These are phyloP conservation scores for Aspergillus flavus DNA, from an alignment of 2,329 filamentous ascomycete species.

Conservation along the genomic window DNA sequence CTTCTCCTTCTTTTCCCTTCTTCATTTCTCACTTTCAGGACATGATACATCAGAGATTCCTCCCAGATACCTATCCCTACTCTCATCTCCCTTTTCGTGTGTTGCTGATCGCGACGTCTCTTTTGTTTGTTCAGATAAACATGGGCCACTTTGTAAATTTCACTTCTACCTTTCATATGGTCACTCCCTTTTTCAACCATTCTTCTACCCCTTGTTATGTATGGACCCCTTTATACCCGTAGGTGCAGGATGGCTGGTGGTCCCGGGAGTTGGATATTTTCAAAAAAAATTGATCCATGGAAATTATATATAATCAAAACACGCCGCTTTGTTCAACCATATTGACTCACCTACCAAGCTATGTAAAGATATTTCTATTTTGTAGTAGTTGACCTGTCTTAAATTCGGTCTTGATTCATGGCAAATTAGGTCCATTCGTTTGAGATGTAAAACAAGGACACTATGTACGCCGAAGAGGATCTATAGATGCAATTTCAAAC, in stretches of 20 bases:
- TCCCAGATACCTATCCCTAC: conserved; percentile 11
- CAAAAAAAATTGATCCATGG: neutral
- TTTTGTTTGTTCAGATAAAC: conserved; percentile 9
- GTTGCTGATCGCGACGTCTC: conserved; percentile 7
- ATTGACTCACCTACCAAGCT: neutral
- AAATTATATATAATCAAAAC: conserved; percentile 4
- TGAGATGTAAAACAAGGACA: neutral
- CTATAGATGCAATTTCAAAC: neutral
- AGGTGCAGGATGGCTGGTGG: conserved; percentile 7
- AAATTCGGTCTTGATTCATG: neutral
- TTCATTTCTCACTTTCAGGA: conserved; percentile 7
- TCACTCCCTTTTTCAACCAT: neutral
- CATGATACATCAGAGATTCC: conserved; percentile 8
- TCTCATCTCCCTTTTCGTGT: conserved; percentile 1
- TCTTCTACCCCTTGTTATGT: conserved; percentile 8
- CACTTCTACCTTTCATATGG: conserved; percentile 1
- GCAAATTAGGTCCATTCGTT: neutral
- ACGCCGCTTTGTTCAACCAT: neutral
- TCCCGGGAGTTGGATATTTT: conserved; percentile 6
- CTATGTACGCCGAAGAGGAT: neutral
- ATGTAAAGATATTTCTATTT: neutral
- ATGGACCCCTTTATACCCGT: conserved; percentile 15
- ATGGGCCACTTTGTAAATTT: conserved; percentile 6
- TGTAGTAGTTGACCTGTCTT: neutral
- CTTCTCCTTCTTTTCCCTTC: conserved; percentile 4